Conservation (phyloP, 257 asterid species). For the Verbascum thapsus region DNA sequence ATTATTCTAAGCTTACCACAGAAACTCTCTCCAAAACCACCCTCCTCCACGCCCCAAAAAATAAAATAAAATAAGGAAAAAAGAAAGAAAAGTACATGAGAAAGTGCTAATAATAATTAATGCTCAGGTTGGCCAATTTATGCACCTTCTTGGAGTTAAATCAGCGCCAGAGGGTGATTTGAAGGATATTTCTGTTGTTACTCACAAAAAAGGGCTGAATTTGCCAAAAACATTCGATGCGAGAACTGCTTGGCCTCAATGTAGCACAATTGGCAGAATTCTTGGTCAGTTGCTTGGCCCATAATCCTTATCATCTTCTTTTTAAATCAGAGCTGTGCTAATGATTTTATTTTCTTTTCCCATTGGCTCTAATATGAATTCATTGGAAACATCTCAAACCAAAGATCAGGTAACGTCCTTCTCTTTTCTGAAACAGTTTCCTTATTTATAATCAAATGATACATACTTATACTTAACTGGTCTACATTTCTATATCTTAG, state of each 20-base stretch:
- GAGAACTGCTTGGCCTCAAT: slow-evolving; percentile 83
- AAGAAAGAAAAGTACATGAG: no score
- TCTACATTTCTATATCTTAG: slow-evolving; percentile 38
- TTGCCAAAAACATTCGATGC: slow-evolving; percentile 81
- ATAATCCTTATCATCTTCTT: slow-evolving; percentile 34
- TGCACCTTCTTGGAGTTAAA: slow-evolving; percentile 85
- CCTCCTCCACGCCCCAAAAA: background rate
- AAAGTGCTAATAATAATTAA: slow-evolving; percentile 20
- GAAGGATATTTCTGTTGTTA: slow-evolving; percentile 48
- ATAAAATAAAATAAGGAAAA: background rate
- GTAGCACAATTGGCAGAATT: slow-evolving; percentile 64
- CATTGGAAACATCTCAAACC: slow-evolving; percentile 34
- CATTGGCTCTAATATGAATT: slow-evolving; percentile 28
- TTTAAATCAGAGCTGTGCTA: slow-evolving; percentile 31
- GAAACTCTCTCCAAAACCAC: background rate
- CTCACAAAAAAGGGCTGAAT: slow-evolving; percentile 49
- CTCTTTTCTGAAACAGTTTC: slow-evolving; percentile 18
- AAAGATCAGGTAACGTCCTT: slow-evolving; percentile 76
- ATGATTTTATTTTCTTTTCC: slow-evolving; percentile 32
- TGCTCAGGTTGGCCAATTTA: slow-evolving; percentile 76
- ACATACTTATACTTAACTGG: slow-evolving; percentile 22
- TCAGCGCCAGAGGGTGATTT: slow-evolving; percentile 51
- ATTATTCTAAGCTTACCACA: slow-evolving; percentile 12
- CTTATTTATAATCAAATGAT: slow-evolving; percentile 7
- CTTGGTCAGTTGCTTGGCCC: slow-evolving; percentile 68